Evolutionary conservation across 768 basidiomycete genomes (phyloP), one percentile per base, ranked within the genome.

Genomic region (Piloderma croceum): DNA sequence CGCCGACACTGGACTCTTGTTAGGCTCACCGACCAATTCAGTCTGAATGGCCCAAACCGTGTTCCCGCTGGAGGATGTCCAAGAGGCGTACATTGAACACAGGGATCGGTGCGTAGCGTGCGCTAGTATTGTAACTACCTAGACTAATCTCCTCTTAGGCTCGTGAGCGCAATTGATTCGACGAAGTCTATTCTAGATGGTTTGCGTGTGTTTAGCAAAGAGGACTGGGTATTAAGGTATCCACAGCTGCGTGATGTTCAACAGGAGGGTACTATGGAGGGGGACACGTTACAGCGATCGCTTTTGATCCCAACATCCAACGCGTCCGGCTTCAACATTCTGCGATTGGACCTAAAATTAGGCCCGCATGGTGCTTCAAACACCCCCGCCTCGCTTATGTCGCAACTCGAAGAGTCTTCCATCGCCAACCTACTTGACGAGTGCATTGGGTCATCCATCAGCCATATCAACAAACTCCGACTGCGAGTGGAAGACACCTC

Each of bases 341-440:
- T 97, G 46, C 85, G 87, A 10, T 77, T 98, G 33, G 92, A 98
- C 65, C 81, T 98, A 53, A 90, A 90, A 57, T 81, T 97, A 34
- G 92, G 92, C 17, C 71, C 83, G 23, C 79, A 75, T 40, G 77
- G 74, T 27, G 75, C 83, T 6, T 68, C 71, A 0, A 74, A 77
- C 24, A 71, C 76, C 21, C 72, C 82, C 12, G 74, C 77, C 18
- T 52, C 60, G 1, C 79, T 99, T 27, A 90, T 98, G 45, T 80
- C 87, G 3, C 89, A 92, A 46, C 80, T 99, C 39, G 91, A 97
- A 67, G 91, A 90, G 55, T 73, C 80, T 3, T 94, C 92, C 22
- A 91, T 98, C 46, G 88, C 93, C 34, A 89, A 88, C 41, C 78
- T 99, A 29, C 65, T 98, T 31, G 89, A 90, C 57, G 89, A 89